Conservation (phyloP, 208 protist species). For the Lotmaria passim region DNA sequence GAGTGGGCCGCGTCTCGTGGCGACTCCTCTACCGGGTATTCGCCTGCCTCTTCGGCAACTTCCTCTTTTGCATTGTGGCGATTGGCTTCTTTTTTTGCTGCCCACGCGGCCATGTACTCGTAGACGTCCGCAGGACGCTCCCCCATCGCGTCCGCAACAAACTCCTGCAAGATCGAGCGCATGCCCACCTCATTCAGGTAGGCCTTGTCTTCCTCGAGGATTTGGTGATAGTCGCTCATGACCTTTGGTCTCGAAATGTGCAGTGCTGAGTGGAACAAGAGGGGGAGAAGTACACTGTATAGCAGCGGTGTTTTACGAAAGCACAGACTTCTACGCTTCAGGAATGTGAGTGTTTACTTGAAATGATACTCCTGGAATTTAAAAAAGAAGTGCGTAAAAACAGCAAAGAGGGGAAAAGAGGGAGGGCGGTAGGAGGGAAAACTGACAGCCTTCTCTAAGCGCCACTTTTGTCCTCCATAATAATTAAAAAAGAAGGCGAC, state of each 20-base stretch:
- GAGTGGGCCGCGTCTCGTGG: slow-evolving; percentile 11
- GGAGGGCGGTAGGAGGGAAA: no score
- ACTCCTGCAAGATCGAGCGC: slow-evolving; percentile 51
- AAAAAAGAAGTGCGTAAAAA: no score
- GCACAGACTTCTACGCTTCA: no score
- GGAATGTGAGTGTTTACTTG: no score
- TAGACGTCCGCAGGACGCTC: slow-evolving; percentile 57
- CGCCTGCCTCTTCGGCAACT: neutral
- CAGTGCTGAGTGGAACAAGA: neutral
- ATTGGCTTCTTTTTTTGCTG: slow-evolving; percentile 8
- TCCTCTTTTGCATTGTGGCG: neutral
- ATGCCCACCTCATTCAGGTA: slow-evolving; percentile 65
- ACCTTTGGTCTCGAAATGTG: neutral
- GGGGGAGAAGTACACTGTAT: neutral
- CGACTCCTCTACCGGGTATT: slow-evolving; percentile 4
- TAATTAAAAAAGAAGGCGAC: no score
- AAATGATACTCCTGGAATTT: no score
- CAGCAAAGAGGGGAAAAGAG: no score
- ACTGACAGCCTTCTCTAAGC: no score
- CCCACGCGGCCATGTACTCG: slow-evolving; percentile 57
- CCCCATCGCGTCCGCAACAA: slow-evolving; percentile 56
- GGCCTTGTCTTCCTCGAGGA: slow-evolving; percentile 38
- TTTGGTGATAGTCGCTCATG: slow-evolving; percentile 26
- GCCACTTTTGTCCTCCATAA: no score
- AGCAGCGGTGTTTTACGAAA: no score